phyloP scores from a whole-genome alignment of 805 yeast species.

The Cyberlindnera subsufficiens region DNA sequence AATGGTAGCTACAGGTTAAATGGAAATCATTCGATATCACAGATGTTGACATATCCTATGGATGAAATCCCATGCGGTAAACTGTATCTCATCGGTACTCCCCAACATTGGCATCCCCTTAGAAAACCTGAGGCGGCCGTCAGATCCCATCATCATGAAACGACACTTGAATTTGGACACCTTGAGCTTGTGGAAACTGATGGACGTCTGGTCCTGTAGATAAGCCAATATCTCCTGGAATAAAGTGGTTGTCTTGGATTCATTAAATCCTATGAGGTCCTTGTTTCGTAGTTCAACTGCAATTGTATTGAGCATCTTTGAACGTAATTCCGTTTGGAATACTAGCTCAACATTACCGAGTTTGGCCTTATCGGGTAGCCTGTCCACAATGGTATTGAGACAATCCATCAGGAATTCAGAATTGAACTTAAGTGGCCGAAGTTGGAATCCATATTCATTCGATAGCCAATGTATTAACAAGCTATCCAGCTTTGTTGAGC shows the following conservation, averaged over 20 bases:
- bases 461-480: conserved; percentile 26
- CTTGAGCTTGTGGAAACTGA: conserved; percentile 20
- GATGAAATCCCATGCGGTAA: conserved; percentile 23
- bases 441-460: conserved; percentile 20
- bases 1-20: too few relatives aligned
- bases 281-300: conserved; percentile 22
- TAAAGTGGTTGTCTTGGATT: conserved; percentile 3
- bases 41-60: conserved; percentile 10
- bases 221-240: conserved; percentile 16
- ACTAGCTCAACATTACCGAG: conserved; percentile 25
- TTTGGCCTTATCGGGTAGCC: conserved; percentile 11
- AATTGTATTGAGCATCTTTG: conserved; percentile 18
- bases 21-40: not conserved
- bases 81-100: conserved; percentile 14
- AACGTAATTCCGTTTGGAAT: conserved; percentile 19
- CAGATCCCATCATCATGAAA: conserved; percentile 14
- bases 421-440: conserved; percentile 22
- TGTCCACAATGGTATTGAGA: conserved; percentile 20
- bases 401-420: conserved; percentile 20
- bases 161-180: conserved; percentile 15
- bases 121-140: conserved; percentile 18
- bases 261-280: conserved; percentile 15
- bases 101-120: conserved; percentile 17
- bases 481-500: conserved; percentile 12
- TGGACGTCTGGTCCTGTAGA: conserved; percentile 24